phyloP scores from a whole-genome alignment of 2,329 filamentous ascomycete species.

The Ascochyta koolunga region DNA sequence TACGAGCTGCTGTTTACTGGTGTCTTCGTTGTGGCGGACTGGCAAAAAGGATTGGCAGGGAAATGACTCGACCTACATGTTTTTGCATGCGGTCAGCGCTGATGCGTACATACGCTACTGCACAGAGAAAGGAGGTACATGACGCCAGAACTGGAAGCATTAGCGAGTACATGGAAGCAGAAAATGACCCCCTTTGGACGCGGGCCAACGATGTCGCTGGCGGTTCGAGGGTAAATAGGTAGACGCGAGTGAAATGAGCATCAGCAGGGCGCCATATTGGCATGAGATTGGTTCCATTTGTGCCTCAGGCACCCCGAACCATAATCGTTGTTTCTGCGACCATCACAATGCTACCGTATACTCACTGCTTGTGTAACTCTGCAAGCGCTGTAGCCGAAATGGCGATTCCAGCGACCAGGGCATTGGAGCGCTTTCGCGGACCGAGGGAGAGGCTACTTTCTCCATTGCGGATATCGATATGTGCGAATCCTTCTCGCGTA shows the following conservation, averaged over 20 bases:
- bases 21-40: slow-evolving; percentile 2
- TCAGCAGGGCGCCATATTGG: background rate
- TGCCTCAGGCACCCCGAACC: background rate
- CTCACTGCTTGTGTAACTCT: slow-evolving; percentile 8
- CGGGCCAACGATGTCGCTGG: slow-evolving; percentile 5
- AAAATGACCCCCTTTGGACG: slow-evolving; percentile 25
- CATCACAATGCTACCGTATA: slow-evolving; percentile 9
- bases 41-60: slow-evolving; percentile 12
- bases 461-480: background rate
- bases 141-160: slow-evolving; percentile 19
- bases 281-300: background rate
- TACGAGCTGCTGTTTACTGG: slow-evolving; percentile 4
- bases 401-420: slow-evolving; percentile 13
- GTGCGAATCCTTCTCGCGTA: slow-evolving; percentile 1
- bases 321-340: background rate
- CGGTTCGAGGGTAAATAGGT: background rate
- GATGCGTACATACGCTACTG: slow-evolving; percentile 20
- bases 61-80: slow-evolving; percentile 30
- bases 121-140: slow-evolving; percentile 35
- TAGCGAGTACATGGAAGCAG: slow-evolving; percentile 28
- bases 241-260: background rate
- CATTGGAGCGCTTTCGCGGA: slow-evolving; percentile 11
- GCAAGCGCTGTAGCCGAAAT: slow-evolving; percentile 12
- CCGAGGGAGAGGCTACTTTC: slow-evolving; percentile 1
- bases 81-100: slow-evolving; percentile 22